These are phyloP conservation scores for Venturia pyrina DNA, from an alignment of 2,329 filamentous ascomycete species.

Conservation along the genomic window DNA sequence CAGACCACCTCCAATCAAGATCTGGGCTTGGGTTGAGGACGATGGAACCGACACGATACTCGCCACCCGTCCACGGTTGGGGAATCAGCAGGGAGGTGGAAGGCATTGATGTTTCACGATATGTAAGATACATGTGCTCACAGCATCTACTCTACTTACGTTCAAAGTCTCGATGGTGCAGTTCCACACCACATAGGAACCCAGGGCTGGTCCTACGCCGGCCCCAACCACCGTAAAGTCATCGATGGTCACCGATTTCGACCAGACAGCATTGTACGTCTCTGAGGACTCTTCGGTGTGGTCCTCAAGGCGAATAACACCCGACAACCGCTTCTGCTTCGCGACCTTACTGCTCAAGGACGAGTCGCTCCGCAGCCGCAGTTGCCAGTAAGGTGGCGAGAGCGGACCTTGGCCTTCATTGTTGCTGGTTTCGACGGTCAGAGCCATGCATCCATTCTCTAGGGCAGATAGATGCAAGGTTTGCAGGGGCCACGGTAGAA, in stretches of 20 bases:
- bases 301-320: constrained; percentile 52
- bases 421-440: constrained; percentile 5
- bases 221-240: constrained; percentile 51
- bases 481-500: neutral
- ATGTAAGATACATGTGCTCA: too few relatives aligned
- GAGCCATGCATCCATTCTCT: constrained; percentile 28
- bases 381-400: constrained; percentile 39
- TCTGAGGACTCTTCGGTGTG: constrained; percentile 51
- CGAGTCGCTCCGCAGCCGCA: constrained; percentile 29
- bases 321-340: neutral
- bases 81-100: neutral
- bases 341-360: constrained; percentile 18
- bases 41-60: constrained; percentile 2
- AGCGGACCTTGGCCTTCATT: constrained; percentile 14
- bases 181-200: constrained; percentile 95
- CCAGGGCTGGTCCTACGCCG: constrained; percentile 41
- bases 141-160: constrained; percentile 37
- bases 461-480: constrained; percentile 1
- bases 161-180: constrained; percentile 78
- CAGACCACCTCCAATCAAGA: constrained; percentile 15
- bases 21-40: constrained; percentile 12
- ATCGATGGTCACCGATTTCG: constrained; percentile 49
- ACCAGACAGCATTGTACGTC: constrained; percentile 51
- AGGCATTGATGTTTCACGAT: too few relatives aligned
- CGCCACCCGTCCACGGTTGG: constrained; percentile 2